Percentiles rank a stretch among this genome's conserved stretches.
These are phyloP conservation scores for Physcomitrium patens DNA, from an alignment of 225 moss, liverwort and hornwort species.

Conservation along the genomic window DNA sequence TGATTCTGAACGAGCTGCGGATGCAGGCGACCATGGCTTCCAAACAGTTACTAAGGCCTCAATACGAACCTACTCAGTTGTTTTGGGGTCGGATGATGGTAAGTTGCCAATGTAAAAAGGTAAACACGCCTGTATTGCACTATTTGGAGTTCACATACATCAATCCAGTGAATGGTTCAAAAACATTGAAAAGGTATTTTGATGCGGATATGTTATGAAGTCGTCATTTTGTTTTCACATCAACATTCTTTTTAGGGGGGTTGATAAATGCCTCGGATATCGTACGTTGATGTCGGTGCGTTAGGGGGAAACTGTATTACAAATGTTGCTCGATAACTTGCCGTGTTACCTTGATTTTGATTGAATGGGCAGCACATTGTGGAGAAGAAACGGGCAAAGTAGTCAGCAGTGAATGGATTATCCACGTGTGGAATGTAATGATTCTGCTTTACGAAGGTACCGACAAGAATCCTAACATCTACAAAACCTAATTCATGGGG, in stretches of 20 bases:
- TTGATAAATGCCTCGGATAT: slow-evolving; percentile 4
- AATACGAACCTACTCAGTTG: slow-evolving; percentile 66
- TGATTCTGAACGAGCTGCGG: slow-evolving; percentile 61
- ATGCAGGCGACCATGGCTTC: slow-evolving; percentile 96
- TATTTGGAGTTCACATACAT: slow-evolving; percentile 39
- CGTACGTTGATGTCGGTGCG: slow-evolving; percentile 22
- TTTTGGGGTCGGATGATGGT: slow-evolving; percentile 17
- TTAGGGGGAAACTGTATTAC: neutral
- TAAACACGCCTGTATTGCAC: slow-evolving; percentile 20
- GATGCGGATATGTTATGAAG: slow-evolving; percentile 42
- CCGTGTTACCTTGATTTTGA: too few relatives aligned
- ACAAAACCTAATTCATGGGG: slow-evolving; percentile 27
- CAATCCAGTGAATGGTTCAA: slow-evolving; percentile 32
- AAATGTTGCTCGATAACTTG: too few relatives aligned
- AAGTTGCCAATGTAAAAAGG: slow-evolving; percentile 16
- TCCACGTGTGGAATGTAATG: too few relatives aligned
- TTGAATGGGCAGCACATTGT: too few relatives aligned
- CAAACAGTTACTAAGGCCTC: slow-evolving; percentile 77
- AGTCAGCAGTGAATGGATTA: too few relatives aligned
- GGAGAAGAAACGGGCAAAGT: too few relatives aligned
- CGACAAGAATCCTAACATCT: slow-evolving; percentile 41
- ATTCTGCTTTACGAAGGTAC: too few relatives aligned
- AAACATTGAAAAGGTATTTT: slow-evolving; percentile 30
- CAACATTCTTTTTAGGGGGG: slow-evolving; percentile 31
- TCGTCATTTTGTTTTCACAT: slow-evolving; percentile 31